Evolutionary conservation across 1,284 basidiomycete genomes (phyloP), one percentile per base, ranked within the genome.

Genomic region (Puccinia horiana): DNA sequence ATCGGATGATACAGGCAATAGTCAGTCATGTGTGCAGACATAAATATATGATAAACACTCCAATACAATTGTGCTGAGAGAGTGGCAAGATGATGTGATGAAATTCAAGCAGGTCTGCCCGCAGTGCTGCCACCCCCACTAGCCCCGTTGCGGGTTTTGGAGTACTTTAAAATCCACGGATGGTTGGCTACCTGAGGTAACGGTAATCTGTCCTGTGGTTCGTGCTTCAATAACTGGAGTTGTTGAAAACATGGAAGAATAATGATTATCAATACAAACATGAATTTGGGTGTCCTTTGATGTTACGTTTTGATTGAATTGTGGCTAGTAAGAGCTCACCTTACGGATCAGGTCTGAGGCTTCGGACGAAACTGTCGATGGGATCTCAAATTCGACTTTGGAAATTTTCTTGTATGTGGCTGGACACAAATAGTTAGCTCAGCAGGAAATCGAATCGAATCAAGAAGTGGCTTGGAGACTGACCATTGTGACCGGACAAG

Each of bases 131-230:
- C 69, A 16, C 76, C 65, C n/a, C 42, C 76, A 37, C 61, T 63
- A 56, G 26, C 67, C 47, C 49, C 77, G 37, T 49, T 80, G 16
- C 52, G 65, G 37, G 49, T 74, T 85, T 87, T 87, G 84, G 88
- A 87, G 83, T 96, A 92, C 87, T 91, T 93, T 83, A 93, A 89
- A 83, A 99, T 93, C 96, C 97, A 99, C 12, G 96, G 95, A 86
- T 98, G 97, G 12, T 89, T 88, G 56, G 92, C 89, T 42, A 98
- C 96, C 37, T 96, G 92, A 0, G 88, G 87, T 14, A 99, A 90
- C 0, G 95, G 90, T 6, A 99, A 84, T 1, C 97, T 91, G 78
- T 93, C 91, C 85, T 93, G 90, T 0, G 96, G 94, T 47, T 95
- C 91, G 85, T 96, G 92, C 86, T 91, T 91, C 14, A 99, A 90